These are phyloP conservation scores for Vaccinium vitisidaea DNA, from an alignment of 148 eudicot genomes.

Conservation along the genomic window DNA sequence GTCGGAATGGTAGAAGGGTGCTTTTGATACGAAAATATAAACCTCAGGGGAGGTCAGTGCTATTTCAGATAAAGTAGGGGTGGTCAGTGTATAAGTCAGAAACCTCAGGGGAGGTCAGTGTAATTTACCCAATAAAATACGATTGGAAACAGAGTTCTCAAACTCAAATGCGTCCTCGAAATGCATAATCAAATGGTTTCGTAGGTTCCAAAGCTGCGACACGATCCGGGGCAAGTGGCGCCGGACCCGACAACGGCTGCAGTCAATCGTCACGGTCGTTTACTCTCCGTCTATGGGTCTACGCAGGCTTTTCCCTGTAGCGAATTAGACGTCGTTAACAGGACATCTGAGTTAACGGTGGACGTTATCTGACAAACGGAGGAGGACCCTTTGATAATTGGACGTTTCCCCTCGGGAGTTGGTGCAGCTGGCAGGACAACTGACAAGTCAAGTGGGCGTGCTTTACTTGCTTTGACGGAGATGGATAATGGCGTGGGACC, in stretches of 20 bases:
- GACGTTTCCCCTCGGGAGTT: neutral
- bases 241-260: constrained; percentile 1
- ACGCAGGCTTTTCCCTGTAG: too few relatives aligned
- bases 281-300: neutral
- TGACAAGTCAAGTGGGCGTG: neutral
- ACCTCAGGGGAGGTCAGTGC: too few relatives aligned
- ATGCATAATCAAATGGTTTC: neutral
- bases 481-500: constrained; percentile 17
- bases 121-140: too few relatives aligned
- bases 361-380: neutral
- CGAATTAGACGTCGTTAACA: too few relatives aligned
- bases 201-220: constrained; percentile 14
- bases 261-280: neutral
- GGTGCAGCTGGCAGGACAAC: neutral
- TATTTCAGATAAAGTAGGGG: too few relatives aligned
- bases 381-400: neutral
- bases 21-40: too few relatives aligned
- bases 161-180: neutral
- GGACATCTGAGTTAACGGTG: neutral
- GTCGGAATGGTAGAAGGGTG: too few relatives aligned
- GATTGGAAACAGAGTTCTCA: too few relatives aligned
- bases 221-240: constrained; percentile 12
- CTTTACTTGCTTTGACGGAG: neutral
- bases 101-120: too few relatives aligned
- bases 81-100: too few relatives aligned